Evolutionary conservation across 83 land plant genomes (phyloP), one percentile per base, ranked within the genome.

Genomic region (Picea engelmannii): DNA sequence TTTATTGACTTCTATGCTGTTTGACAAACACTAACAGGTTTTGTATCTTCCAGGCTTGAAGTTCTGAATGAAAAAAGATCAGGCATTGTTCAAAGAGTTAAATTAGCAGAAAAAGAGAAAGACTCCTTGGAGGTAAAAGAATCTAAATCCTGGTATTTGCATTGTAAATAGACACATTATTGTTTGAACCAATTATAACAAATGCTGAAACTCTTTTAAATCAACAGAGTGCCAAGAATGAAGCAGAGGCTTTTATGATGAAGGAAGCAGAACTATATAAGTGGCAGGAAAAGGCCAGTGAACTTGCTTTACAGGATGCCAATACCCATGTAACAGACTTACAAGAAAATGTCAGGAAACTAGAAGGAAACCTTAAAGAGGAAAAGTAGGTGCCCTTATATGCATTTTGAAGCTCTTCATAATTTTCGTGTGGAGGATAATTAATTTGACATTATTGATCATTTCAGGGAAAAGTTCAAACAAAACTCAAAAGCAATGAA

Each of bases 101-200:
- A 97, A 80, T 81, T 95, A 78, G 96, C 99, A 61, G 99, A 97
- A 83, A 96, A 97, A 85, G 99, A 97, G 81, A 97, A 91, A 83
- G 95, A 93, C 76, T 78, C 88, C 79, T 89, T 97, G 38, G 98
- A 97, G 94, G 99, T 95, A 82, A n/a, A 20, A 47, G 3, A 44
- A 35, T 47, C 77, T 73, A 25, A 73, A 73, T 55, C 17, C 5
- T 21, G 10, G n/a, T 66, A 40, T 18, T 64, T 64, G 44, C 40
- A 15, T 38, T 73, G 4, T 62, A 69, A 66, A 15, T 69, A 61
- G 16, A 6, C 59, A 60, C 21, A 55, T 8, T 62, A 27, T 7
- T 16, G 65, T 31, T 58, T 10, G 40, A 78, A 60, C 24, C 59
- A 25, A 5, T 24, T 24, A 78, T 27, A 59, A 58, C 10, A 25